Evolutionary conservation across 2,329 filamentous ascomycete genomes (phyloP), one percentile per base, ranked within the genome.

Genomic region (Metarhizium sp.): DNA sequence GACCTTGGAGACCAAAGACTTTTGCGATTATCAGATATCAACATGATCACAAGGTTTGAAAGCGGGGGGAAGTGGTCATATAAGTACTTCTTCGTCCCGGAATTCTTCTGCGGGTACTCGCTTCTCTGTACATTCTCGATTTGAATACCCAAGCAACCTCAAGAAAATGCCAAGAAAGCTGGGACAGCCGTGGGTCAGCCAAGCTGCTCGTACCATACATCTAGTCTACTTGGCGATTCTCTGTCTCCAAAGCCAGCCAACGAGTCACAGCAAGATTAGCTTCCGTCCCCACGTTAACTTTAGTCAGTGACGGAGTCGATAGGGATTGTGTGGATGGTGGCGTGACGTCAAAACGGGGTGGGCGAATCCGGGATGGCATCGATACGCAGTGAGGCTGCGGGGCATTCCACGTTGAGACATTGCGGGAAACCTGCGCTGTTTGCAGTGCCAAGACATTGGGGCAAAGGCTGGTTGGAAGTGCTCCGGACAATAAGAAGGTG

Each of bases 91-190:
- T 25, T 3, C 18, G 25, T 13, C 6, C 10, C 25, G 25, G 25
- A 18, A 29, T n/a, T 25, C 13, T 40, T 16, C 49, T 30, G 29
- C 43, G 16, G 34, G 16, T 16, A 16, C 20, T 25, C 25, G 25
- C 25, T 25, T 25, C 25, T 25, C 25, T 25, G 25, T 25, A 25
- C 25, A 25, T 25, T 25, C 25, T 25, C 25, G 25, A 29, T 45
- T 16, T 18, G 6, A 11, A 43, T 34, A 16, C 42, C 25, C 11
- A 42, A 8, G 14, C 10, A 36, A 25, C 8, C n/a, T 20, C 32
- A 32, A 36, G 34, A 47, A 49, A 52, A 43, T 16, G 54, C 54
- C 54, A 55, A 55, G 54, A 52, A n/a, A 42, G 34, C 36, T 51
- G 34, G 1, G 3, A 25, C 36, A 32, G n/a, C 30, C 54, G 50